Percentiles rank a stretch among this genome's conserved stretches.
phyloP scores from a whole-genome alignment of 306 rosid genomes.

The Delonix regia region DNA sequence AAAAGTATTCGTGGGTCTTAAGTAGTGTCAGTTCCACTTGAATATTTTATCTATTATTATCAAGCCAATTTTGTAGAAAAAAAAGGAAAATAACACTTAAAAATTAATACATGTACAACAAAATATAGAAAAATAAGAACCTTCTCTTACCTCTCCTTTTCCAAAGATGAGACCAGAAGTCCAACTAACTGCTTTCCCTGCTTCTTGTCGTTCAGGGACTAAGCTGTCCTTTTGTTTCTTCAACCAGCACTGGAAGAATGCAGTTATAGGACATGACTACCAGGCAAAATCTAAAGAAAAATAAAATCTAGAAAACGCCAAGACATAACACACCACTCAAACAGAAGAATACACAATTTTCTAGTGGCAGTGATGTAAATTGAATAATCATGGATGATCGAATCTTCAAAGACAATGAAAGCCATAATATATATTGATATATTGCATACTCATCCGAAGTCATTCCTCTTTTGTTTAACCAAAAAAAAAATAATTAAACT shows the following conservation, averaged over 20 bases:
- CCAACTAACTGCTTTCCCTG: conserved; percentile 61
- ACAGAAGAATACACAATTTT: not conserved
- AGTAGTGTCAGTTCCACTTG: not conserved
- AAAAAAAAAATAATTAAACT: not conserved
- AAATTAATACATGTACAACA: not conserved
- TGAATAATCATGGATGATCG: conserved; percentile 1
- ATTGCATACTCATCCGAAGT: not conserved
- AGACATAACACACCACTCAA: conserved; percentile 9
- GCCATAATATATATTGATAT: not conserved
- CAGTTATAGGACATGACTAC: conserved; percentile 4
- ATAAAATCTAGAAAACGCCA: not conserved
- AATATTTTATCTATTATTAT: not conserved
- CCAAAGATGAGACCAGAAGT: conserved; percentile 96
- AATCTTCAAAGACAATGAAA: not conserved
- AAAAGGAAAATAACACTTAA: not conserved
- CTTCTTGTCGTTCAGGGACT: conserved; percentile 69
- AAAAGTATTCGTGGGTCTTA: too few relatives aligned
- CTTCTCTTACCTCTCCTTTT: conserved; percentile 73
- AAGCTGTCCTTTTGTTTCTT: conserved; percentile 89
- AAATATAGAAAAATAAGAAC: not conserved
- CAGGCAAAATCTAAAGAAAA: not conserved
- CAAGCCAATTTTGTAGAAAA: conserved; percentile 18
- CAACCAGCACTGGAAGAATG: conserved; percentile 87
- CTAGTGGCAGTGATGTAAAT: not conserved
- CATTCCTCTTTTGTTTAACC: conserved; percentile 16